A percentile compares a stretch with the other conserved stretches of the same genome.
Conservation (phyloP, 768 basidiomycete species). For the Boletus pseudopeckii region DNA sequence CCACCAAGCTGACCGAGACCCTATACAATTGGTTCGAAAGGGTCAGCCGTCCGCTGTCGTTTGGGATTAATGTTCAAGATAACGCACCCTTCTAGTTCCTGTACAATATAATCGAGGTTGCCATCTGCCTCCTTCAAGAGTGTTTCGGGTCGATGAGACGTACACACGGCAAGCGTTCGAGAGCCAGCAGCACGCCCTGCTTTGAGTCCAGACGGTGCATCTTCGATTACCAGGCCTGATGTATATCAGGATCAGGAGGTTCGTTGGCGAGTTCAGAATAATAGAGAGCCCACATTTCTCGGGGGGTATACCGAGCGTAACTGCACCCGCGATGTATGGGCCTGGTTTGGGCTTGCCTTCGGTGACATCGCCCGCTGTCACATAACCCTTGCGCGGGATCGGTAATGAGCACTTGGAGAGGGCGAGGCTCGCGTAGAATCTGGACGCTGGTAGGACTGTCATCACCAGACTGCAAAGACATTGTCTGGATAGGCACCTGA, state of each 20-base stretch:
- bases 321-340: conserved; percentile 80
- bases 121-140: conserved; percentile 40
- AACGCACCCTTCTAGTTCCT: conserved; percentile 63
- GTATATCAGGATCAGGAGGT: neutral
- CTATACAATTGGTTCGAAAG: conserved; percentile 2
- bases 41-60: neutral
- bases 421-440: conserved; percentile 64
- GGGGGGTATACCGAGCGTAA: conserved; percentile 47
- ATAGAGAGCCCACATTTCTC: conserved; percentile 46
- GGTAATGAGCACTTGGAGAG: conserved; percentile 61
- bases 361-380: conserved; percentile 66
- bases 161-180: conserved; percentile 77
- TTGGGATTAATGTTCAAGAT: neutral
- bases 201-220: conserved; percentile 79
- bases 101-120: conserved; percentile 61
- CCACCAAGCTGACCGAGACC: conserved; percentile 18
- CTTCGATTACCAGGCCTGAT: conserved; percentile 84
- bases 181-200: conserved; percentile 76
- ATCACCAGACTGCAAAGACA: neutral
- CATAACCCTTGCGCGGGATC: conserved; percentile 53
- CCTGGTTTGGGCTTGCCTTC: conserved; percentile 85
- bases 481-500: conserved; percentile 43
- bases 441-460: conserved; percentile 53
- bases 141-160: conserved; percentile 60
- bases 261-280: neutral